These are phyloP conservation scores for Saccharomycopsis fermentans DNA, from an alignment of 805 yeast genomes.

Conservation along the genomic window DNA sequence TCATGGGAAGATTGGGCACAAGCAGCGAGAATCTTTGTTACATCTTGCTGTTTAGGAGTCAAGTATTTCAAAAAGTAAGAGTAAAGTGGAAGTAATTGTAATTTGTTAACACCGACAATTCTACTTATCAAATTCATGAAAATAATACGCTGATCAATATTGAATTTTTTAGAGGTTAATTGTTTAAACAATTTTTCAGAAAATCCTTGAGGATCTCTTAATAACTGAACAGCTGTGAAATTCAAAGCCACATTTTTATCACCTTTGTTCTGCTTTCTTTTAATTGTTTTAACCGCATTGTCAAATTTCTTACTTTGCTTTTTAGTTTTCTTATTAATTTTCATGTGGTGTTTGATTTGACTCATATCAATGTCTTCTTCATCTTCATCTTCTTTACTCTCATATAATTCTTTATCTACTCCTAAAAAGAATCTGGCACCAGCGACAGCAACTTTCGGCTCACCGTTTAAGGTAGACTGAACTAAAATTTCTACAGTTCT, in stretches of 20 bases:
- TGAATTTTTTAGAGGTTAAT: slow-evolving; percentile 64
- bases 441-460: slow-evolving; percentile 74
- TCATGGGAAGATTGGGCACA: slow-evolving; percentile 96
- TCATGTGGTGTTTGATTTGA: slow-evolving; percentile 56
- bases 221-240: slow-evolving; percentile 87
- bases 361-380: slow-evolving; percentile 59
- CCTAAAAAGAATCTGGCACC: slow-evolving; percentile 90
- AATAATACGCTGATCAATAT: slow-evolving; percentile 80
- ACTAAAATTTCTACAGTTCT: slow-evolving; percentile 97
- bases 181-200: slow-evolving; percentile 73
- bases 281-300: slow-evolving; percentile 55
- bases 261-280: slow-evolving; percentile 40
- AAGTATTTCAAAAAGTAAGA: slow-evolving; percentile 80
- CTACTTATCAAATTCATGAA: slow-evolving; percentile 83
- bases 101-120: slow-evolving; percentile 87
- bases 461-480: slow-evolving; percentile 84
- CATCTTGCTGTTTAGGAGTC: slow-evolving; percentile 90
- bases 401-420: slow-evolving; percentile 74
- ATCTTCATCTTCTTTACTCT: slow-evolving; percentile 66
- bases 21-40: slow-evolving; percentile 94
- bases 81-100: slow-evolving; percentile 82
- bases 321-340: slow-evolving; percentile 70
- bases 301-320: slow-evolving; percentile 77
- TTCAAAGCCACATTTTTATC: slow-evolving; percentile 51
- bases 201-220: slow-evolving; percentile 96